Evolutionary conservation across 2,329 filamentous ascomycete species (phyloP).

Genomic region (Trichoderma atroviride): DNA sequence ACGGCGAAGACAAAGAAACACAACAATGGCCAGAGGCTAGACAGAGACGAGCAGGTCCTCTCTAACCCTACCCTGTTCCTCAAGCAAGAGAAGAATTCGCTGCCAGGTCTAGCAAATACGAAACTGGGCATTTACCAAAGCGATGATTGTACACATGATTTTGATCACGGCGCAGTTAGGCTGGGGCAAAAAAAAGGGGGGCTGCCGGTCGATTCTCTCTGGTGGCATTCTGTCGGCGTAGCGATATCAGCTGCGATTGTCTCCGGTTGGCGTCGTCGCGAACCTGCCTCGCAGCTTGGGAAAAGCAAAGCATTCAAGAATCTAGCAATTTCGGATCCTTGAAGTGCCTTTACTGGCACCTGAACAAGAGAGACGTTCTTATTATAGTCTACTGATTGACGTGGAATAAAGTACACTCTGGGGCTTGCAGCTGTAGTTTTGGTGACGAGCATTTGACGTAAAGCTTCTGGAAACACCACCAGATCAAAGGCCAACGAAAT

Average conservation of each 20-base stretch:
- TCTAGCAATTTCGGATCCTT: no score
- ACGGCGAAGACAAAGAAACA: neutral
- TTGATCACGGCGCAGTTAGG: neutral
- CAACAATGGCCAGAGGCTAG: neutral
- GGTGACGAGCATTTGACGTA: no score
- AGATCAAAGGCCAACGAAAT: no score
- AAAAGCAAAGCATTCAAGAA: no score
- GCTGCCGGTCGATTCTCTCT: neutral
- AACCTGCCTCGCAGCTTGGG: neutral
- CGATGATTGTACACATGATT: neutral
- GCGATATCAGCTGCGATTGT: neutral
- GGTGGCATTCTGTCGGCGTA: neutral
- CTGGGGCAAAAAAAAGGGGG: neutral
- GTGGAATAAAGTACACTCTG: no score
- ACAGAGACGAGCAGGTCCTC: neutral
- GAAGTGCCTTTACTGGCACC: no score
- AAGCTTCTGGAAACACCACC: no score
- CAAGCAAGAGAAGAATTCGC: neutral
- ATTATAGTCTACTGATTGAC: no score
- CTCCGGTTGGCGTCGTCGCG: neutral
- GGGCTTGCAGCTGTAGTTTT: no score
- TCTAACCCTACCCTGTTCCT: neutral
- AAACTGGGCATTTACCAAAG: neutral
- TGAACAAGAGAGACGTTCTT: no score
- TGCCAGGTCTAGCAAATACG: neutral